phyloP scores from a whole-genome alignment of 2,329 filamentous ascomycete species.

The Venturia oleaginea region DNA sequence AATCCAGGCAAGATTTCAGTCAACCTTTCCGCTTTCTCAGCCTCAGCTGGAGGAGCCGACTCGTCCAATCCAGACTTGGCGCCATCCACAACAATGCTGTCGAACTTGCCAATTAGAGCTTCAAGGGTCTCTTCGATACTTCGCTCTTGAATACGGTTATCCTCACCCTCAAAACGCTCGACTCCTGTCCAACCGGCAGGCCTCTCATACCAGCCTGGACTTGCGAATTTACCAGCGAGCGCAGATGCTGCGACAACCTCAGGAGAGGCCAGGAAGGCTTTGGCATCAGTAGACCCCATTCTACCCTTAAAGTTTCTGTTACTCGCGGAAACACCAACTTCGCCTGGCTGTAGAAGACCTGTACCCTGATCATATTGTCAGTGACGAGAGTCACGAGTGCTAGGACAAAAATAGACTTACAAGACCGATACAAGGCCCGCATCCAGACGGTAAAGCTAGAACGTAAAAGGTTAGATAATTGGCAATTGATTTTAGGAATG shows the following conservation, averaged over 20 bases:
- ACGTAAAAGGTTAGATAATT: neutral
- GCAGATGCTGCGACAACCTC: slow-evolving; percentile 91
- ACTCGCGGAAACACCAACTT: slow-evolving; percentile 72
- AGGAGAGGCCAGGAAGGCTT: slow-evolving; percentile 79
- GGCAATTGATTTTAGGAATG: slow-evolving; percentile 48
- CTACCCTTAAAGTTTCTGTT: slow-evolving; percentile 91
- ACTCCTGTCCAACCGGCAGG: slow-evolving; percentile 60
- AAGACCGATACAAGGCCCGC: slow-evolving; percentile 74
- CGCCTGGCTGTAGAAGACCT: slow-evolving; percentile 73
- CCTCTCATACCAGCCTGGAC: slow-evolving; percentile 69
- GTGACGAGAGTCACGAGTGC: neutral
- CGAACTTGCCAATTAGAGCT: slow-evolving; percentile 60
- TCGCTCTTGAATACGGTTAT: slow-evolving; percentile 39
- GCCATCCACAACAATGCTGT: slow-evolving; percentile 44
- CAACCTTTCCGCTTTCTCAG: slow-evolving; percentile 28
- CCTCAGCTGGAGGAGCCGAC: slow-evolving; percentile 16
- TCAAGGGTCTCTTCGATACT: slow-evolving; percentile 63
- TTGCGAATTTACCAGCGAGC: slow-evolving; percentile 60
- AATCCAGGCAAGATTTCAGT: slow-evolving; percentile 80
- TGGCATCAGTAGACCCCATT: slow-evolving; percentile 72
- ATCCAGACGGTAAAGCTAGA: slow-evolving; percentile 60
- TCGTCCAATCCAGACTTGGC: slow-evolving; percentile 22
- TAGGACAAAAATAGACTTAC: neutral
- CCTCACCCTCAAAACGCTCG: slow-evolving; percentile 62
- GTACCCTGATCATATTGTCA: slow-evolving; percentile 37